These are phyloP conservation scores for Jackrogersella minutella DNA, from an alignment of 495 filamentous ascomycete species.

Conservation along the genomic window DNA sequence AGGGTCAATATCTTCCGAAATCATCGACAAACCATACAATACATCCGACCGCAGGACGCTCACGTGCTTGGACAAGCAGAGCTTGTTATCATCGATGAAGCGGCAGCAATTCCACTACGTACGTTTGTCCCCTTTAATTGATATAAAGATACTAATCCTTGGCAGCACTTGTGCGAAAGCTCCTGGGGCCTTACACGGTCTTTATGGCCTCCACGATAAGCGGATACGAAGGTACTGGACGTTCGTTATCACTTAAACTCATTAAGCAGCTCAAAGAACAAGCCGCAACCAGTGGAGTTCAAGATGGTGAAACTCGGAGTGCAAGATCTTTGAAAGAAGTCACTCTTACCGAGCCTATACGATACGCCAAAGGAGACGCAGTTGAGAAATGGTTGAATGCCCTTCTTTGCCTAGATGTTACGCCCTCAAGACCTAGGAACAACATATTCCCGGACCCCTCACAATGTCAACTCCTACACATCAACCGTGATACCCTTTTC, in stretches of 20 bases:
- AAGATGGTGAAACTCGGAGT: constrained; percentile 65
- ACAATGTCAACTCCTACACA: constrained; percentile 86
- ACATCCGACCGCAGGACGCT: constrained; percentile 94
- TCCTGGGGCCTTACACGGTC: constrained; percentile 97
- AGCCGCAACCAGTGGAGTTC: constrained; percentile 68
- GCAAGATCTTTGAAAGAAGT: constrained; percentile 90
- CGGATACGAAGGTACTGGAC: constrained; percentile 96
- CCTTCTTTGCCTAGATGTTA: constrained; percentile 92
- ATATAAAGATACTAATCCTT: constrained; percentile 1
- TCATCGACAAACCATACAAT: constrained; percentile 98
- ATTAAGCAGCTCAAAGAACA: constrained; percentile 98
- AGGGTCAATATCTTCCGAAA: constrained; percentile 94
- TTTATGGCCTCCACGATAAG: constrained; percentile 99
- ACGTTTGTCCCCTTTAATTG: background rate
- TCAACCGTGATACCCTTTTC: constrained; percentile 97
- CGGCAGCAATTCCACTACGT: constrained; percentile 93
- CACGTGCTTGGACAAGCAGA: constrained; percentile 96
- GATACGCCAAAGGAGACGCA: constrained; percentile 88
- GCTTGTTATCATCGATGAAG: constrained; percentile 95
- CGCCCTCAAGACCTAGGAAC: constrained; percentile 74
- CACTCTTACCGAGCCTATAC: constrained; percentile 89
- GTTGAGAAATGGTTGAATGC: constrained; percentile 98
- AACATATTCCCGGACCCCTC: constrained; percentile 89
- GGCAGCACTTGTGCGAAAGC: constrained; percentile 74
- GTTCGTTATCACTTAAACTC: constrained; percentile 93